A percentile compares a stretch with the other conserved stretches of the same genome.
Evolutionary conservation across 1,284 basidiomycete genomes (phyloP).

Genomic region (Vanrija sp.): DNA sequence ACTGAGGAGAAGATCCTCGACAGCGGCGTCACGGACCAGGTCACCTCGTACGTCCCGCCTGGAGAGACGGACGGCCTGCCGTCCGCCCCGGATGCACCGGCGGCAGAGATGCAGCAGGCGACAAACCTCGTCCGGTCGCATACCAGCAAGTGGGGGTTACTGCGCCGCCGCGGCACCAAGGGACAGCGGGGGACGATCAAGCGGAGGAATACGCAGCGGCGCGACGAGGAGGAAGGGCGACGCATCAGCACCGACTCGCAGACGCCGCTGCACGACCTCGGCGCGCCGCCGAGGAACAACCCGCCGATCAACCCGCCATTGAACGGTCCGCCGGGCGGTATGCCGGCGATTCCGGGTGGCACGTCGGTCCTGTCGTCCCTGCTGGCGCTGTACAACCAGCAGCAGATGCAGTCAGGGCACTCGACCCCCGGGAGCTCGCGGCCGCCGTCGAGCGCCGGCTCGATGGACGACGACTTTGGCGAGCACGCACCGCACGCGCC

Average conservation of each 20-base stretch:
- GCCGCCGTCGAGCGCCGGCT: conserved; percentile 18
- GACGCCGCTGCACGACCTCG: background rate
- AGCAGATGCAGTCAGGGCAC: conserved; percentile 11
- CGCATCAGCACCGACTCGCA: conserved; percentile 3
- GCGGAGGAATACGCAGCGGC: background rate
- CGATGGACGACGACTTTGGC: conserved; percentile 19
- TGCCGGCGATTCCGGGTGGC: conserved; percentile 26
- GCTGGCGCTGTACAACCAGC: conserved; percentile 25
- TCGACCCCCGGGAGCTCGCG: conserved; percentile 40
- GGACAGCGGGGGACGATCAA: conserved; percentile 1
- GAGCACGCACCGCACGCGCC: conserved; percentile 7
- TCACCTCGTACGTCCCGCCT: conserved; percentile 45
- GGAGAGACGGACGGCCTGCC: conserved; percentile 52
- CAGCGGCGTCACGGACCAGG: conserved; percentile 29
- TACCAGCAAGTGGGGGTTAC: conserved; percentile 44
- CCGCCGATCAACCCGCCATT: conserved; percentile 4
- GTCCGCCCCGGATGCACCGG: conserved; percentile 24
- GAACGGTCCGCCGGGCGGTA: conserved; percentile 4
- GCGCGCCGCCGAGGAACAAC: background rate
- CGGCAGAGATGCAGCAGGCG: conserved; percentile 30
- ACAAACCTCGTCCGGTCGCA: conserved; percentile 47
- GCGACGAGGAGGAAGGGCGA: background rate
- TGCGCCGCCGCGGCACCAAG: conserved; percentile 37
- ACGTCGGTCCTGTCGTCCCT: background rate
- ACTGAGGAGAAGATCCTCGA: conserved; percentile 21